These are phyloP conservation scores for Coemansia sp. DNA, from an alignment of 192 early-diverging fungal genomes.

Conservation along the genomic window DNA sequence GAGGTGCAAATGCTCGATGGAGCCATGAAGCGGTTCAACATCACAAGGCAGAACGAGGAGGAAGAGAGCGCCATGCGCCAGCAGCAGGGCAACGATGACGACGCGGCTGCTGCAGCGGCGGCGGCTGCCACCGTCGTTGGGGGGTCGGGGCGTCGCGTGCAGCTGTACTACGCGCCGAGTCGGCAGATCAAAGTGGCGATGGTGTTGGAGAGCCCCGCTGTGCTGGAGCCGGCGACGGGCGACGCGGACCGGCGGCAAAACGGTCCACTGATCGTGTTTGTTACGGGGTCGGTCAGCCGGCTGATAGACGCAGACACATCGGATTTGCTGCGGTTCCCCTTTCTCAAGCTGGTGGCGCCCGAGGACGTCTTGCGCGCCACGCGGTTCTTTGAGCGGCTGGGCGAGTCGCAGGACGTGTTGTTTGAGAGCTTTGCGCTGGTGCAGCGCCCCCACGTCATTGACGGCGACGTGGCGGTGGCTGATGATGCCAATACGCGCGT, in stretches of 20 bases:
- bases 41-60: constrained; percentile 13
- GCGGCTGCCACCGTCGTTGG: constrained; percentile 9
- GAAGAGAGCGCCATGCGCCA: background rate
- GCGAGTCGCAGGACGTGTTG: constrained; percentile 27
- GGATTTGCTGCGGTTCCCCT: constrained; percentile 42
- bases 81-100: background rate
- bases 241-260: constrained; percentile 15
- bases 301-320: constrained; percentile 41
- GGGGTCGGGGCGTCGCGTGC: constrained; percentile 10
- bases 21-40: constrained; percentile 30
- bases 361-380: constrained; percentile 43
- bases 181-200: constrained; percentile 45
- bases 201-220: constrained; percentile 41
- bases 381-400: constrained; percentile 40
- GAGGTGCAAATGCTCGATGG: constrained; percentile 52
- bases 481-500: constrained; percentile 38
- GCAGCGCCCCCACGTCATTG: constrained; percentile 40
- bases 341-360: constrained; percentile 47
- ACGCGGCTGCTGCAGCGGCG: constrained; percentile 4
- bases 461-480: constrained; percentile 33
- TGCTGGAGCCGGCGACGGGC: constrained; percentile 7
- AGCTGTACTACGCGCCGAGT: constrained; percentile 40
- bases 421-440: constrained; percentile 46
- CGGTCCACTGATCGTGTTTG: constrained; percentile 44
- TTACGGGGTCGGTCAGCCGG: constrained; percentile 34